These are phyloP conservation scores for Trametes coccinea DNA, from an alignment of 768 basidiomycete genomes.

Conservation along the genomic window DNA sequence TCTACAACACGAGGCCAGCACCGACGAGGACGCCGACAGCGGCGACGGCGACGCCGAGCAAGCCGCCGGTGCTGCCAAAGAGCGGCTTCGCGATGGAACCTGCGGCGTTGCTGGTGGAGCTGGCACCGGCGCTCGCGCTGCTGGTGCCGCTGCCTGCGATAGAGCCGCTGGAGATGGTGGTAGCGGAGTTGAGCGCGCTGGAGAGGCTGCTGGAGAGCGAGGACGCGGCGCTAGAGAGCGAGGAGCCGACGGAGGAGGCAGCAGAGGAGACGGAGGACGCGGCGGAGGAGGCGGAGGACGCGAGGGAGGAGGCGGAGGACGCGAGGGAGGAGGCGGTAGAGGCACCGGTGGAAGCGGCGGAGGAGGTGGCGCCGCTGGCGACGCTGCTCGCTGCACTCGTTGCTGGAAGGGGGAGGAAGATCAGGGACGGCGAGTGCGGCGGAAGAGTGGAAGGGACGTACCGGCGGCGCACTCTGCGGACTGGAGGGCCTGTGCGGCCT, in stretches of 20 bases:
- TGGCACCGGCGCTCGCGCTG: neutral
- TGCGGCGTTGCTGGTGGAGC: conserved; percentile 12
- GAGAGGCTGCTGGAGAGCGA: conserved; percentile 4
- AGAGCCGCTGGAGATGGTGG: neutral
- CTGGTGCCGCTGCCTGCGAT: neutral
- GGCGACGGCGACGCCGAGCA: conserved; percentile 4
- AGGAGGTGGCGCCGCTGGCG: neutral
- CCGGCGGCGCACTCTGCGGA: conserved; percentile 34
- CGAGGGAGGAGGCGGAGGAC: neutral
- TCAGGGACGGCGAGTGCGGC: neutral
- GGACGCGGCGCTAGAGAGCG: neutral
- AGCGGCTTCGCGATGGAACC: neutral
- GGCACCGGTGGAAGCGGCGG: neutral
- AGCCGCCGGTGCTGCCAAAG: neutral
- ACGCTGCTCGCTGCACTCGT: conserved; percentile 19
- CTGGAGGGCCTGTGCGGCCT: conserved; percentile 37
- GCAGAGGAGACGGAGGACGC: conserved; percentile 8
- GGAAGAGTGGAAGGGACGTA: conserved; percentile 11
- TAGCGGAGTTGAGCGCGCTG: neutral
- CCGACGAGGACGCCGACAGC: conserved; percentile 14
- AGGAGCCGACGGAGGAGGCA: conserved; percentile 1
- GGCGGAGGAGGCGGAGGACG: neutral
- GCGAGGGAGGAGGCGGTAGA: neutral
- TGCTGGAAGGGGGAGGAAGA: neutral
- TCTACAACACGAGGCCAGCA: conserved; percentile 14